Evolutionary conservation across 257 asterid genomes (phyloP).

Genomic region (Capsicum baccatum): DNA sequence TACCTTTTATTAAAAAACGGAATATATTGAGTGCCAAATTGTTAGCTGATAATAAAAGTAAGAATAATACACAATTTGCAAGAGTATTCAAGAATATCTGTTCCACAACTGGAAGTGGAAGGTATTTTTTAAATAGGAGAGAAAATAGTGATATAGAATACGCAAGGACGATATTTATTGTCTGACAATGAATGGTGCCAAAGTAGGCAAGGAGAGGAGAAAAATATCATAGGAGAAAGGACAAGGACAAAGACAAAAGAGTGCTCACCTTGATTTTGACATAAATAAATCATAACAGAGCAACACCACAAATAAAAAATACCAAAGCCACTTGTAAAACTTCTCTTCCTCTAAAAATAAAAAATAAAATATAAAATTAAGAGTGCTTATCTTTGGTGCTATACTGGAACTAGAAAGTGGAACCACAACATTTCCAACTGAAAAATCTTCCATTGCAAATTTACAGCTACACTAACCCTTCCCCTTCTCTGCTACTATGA

Average conservation of each 20-base stretch:
- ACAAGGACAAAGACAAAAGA: conserved; percentile 14
- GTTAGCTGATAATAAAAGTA: background rate
- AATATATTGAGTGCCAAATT: background rate
- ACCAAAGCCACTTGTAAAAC: background rate
- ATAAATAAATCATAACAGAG: background rate
- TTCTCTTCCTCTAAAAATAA: too few relatives aligned
- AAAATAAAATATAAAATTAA: too few relatives aligned
- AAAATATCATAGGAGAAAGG: background rate
- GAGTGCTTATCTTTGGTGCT: too few relatives aligned
- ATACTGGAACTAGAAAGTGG: too few relatives aligned
- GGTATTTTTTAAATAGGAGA: background rate
- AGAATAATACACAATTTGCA: background rate
- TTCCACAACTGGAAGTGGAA: background rate
- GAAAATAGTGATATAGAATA: background rate
- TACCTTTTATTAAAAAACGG: too few relatives aligned
- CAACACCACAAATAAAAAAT: background rate
- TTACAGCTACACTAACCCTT: too few relatives aligned
- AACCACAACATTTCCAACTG: too few relatives aligned
- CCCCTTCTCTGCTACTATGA: conserved; percentile 49
- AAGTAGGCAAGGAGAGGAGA: background rate
- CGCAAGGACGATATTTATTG: background rate
- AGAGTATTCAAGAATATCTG: background rate
- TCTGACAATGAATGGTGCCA: background rate
- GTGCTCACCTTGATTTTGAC: conserved; percentile 13
- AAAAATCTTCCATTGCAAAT: too few relatives aligned